A percentile compares a stretch with the other conserved stretches of the same genome.
phyloP scores from a whole-genome alignment of 2,329 filamentous ascomycete species.

The Diaporthe sp. region DNA sequence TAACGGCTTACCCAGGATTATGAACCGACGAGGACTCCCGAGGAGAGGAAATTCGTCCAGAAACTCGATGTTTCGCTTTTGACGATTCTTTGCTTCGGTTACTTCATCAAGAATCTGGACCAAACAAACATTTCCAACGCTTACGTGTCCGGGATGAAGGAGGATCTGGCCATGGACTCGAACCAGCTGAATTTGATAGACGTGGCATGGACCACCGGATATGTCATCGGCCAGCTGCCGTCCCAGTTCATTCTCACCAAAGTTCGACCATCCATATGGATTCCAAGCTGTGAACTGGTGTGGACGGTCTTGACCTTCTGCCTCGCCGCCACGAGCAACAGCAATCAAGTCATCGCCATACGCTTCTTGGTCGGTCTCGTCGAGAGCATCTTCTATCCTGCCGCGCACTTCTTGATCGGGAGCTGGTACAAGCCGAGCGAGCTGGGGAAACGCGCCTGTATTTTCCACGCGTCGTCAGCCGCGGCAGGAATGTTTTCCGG shows the following conservation, averaged over 20 bases:
- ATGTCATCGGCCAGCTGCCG: slow-evolving; percentile 64
- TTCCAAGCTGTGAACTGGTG: slow-evolving; percentile 55
- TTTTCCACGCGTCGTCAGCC: slow-evolving; percentile 56
- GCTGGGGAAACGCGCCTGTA: slow-evolving; percentile 57
- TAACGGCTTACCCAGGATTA: slow-evolving; percentile 34
- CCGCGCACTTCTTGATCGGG: slow-evolving; percentile 55
- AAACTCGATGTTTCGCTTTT: slow-evolving; percentile 54
- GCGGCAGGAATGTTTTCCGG: slow-evolving; percentile 58
- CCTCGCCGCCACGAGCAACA: slow-evolving; percentile 54
- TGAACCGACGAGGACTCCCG: slow-evolving; percentile 45
- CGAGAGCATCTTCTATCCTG: slow-evolving; percentile 55
- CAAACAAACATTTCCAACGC: slow-evolving; percentile 53
- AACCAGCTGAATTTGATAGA: slow-evolving; percentile 68
- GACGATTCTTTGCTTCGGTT: slow-evolving; percentile 53
- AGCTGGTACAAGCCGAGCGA: slow-evolving; percentile 60
- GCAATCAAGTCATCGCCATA: slow-evolving; percentile 54
- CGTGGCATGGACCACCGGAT: slow-evolving; percentile 71
- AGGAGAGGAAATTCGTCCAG: slow-evolving; percentile 50
- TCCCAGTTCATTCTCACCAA: slow-evolving; percentile 57
- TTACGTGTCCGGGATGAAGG: slow-evolving; percentile 60
- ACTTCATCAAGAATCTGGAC: slow-evolving; percentile 57
- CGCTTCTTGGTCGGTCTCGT: slow-evolving; percentile 60
- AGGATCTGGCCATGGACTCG: slow-evolving; percentile 64
- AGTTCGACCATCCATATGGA: slow-evolving; percentile 57
- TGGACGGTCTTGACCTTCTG: slow-evolving; percentile 53